A percentile compares a stretch with the other conserved stretches of the same genome.
Evolutionary conservation across 768 basidiomycete species (phyloP).

Genomic region (Trametes punicea): DNA sequence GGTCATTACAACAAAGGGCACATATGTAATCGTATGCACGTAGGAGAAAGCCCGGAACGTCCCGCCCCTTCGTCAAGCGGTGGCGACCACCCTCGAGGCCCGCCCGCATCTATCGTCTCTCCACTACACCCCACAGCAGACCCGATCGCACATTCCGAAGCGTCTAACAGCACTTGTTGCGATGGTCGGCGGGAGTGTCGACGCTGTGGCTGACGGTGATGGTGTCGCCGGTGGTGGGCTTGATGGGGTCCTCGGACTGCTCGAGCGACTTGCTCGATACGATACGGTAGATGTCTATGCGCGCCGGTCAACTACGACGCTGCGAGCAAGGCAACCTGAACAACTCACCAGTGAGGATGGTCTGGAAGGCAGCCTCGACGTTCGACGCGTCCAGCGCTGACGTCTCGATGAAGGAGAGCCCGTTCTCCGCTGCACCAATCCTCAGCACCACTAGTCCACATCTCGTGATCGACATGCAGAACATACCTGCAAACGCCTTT

Average conservation of each 20-base stretch:
- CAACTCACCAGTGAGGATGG: slow-evolving; percentile 79
- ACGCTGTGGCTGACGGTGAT: slow-evolving; percentile 81
- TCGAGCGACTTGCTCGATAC: slow-evolving; percentile 96
- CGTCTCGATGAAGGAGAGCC: slow-evolving; percentile 94
- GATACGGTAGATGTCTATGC: slow-evolving; percentile 91
- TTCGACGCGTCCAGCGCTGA: slow-evolving; percentile 99
- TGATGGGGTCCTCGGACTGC: slow-evolving; percentile 71
- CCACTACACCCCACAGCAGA: background rate
- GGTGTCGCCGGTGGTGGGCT: slow-evolving; percentile 76
- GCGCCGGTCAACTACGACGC: background rate
- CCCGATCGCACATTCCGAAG: background rate
- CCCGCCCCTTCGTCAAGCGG: background rate
- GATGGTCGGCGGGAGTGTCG: slow-evolving; percentile 54
- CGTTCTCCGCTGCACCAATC: slow-evolving; percentile 69
- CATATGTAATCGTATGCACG: slow-evolving; percentile 23
- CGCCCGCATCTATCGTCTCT: background rate
- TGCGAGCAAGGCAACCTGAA: slow-evolving; percentile 10
- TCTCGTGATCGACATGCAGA: background rate
- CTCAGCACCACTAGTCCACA: background rate
- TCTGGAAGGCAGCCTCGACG: slow-evolving; percentile 97
- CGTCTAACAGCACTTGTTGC: slow-evolving; percentile 61
- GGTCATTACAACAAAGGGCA: slow-evolving; percentile 22
- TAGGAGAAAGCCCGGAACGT: background rate
- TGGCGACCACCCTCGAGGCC: background rate
- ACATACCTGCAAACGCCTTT: slow-evolving; percentile 82